Evolutionary conservation across 1,139 yeast species (phyloP), one percentile per base, ranked within the genome.

Genomic region (Candida glucosophila): DNA sequence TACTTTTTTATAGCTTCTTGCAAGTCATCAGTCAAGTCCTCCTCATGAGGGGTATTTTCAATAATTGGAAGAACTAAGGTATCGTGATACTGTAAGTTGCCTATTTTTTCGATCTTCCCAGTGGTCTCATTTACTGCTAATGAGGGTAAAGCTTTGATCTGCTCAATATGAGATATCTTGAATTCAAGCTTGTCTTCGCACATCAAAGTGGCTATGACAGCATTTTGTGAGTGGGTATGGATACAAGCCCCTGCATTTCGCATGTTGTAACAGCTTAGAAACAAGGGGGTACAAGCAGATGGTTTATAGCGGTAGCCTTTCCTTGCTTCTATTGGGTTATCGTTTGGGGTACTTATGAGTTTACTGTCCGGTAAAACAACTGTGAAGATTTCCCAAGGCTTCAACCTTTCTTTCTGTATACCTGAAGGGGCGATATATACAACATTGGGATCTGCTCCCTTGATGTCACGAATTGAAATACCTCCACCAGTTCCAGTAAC

Each of bases 401-500:
- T 58, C 68, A 88, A 76, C 36, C 88, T 62, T 51, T 88, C 97
- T 55, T 88, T 88, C 48, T 88, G 96, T 5, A 88, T 94, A 2
- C 97, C 97, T 6, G 95, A 82, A 3, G 97, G 97, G 0, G 96
- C 94, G 23, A 88, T 67, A 47, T 71, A 88, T 12, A 83, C 74
- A 20, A 60, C 45, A 31, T 73, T 64, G 12, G 63, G 58, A 32
- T 62, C 53, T 11, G 32, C 30, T 3, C 65, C 66, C 4, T 62
- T 64, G 15, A 59, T 67, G 27, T 78, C 74, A 35, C 80, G 63
- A 28, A 88, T 79, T 19, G 94, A 80, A 42, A 88, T 78, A 3
- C 96, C 96, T 14, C 97, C 97, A 3, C 95, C 96, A 1, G 97
- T 88, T 4, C 96, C 97, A 0, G 95, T 80, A 35, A 85, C 92